Base-by-base conservation (phyloP, 75 land plant genomes). In the Pseudotsuga menziesii region DNA sequence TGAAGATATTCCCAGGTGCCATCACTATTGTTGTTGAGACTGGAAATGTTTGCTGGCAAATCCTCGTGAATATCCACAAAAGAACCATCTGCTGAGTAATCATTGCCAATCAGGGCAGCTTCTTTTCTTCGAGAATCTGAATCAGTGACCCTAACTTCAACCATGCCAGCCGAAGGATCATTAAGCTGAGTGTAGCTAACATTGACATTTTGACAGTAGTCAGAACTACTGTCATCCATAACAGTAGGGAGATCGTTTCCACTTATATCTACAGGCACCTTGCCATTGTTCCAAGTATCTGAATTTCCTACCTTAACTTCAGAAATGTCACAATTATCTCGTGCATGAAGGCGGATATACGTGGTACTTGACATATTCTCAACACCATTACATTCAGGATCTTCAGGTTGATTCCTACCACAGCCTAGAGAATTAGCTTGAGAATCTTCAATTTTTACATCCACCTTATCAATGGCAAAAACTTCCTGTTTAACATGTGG, bases 381-480 rank as follows among this genome's bases (percentile, higher is more conserved):
- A 58, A 35, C 36, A 9, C n/a, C 63, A 19, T 19, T 32, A 11
- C 20, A 16, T 54, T 73, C 75, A 15, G 36, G 48, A 75, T 15
- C 77, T 27, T 57, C 77, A 4, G 15, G 23, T 57, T 75, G 61
- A 35, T 32, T 39, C 72, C 67, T 29, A 17, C 12, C 57, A 73
- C 23, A 48, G 13, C 36, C 57, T 54, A 56, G 1, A 56, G 75
- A 26, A 17, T 25, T 2, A 32, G 25, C 13, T 32, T 36, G 17
- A 35, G 26, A 26, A 71, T 78, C 81, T 76, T 80, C 77, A 63
- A 56, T 54, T 62, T 67, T 58, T 16, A 69, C 78, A 59, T 88
- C 93, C 56, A 73, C 36, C 76, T 73, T 82, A 84, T 88, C 92
- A 78, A 86, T 79, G 56, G 77, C 64, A 79, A 83, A 89, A 22